phyloP scores from a whole-genome alignment of 768 basidiomycete species.

The Lentinula lateritia region DNA sequence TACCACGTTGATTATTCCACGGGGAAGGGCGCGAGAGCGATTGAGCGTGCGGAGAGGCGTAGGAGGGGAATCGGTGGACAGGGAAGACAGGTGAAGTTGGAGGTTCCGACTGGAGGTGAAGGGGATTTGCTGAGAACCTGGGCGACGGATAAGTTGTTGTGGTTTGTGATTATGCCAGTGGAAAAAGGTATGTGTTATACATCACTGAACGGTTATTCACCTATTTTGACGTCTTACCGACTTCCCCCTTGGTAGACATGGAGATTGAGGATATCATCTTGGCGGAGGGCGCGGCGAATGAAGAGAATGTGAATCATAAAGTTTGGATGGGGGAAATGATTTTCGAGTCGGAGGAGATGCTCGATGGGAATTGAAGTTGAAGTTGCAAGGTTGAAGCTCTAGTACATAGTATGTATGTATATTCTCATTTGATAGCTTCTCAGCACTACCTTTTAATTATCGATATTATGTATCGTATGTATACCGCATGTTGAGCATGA shows the following conservation, averaged over 20 bases:
- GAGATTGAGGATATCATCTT: neutral
- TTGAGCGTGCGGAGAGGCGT: neutral
- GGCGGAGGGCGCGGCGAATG: neutral
- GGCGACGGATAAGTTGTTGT: neutral
- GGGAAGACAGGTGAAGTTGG: neutral
- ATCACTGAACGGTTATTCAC: neutral
- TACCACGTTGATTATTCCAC: neutral
- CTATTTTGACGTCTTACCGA: neutral
- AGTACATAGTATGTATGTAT: too few species aligned
- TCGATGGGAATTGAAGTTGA: neutral
- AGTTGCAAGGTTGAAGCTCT: too few species aligned
- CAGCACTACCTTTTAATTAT: neutral
- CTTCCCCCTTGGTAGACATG: neutral
- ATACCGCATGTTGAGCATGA: too few species aligned
- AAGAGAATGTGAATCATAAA: neutral
- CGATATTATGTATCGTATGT: too few species aligned
- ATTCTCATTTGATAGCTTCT: too few species aligned
- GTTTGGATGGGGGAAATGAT: neutral
- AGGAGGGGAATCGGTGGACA: neutral
- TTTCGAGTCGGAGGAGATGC: neutral
- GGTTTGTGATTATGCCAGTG: neutral
- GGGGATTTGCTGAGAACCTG: neutral
- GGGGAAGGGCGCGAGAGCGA: constrained; percentile 1
- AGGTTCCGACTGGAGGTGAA: neutral
- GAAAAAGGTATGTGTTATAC: neutral